Conservation (phyloP, 257 asterid genomes). For the Solanum chiquidenum region DNA sequence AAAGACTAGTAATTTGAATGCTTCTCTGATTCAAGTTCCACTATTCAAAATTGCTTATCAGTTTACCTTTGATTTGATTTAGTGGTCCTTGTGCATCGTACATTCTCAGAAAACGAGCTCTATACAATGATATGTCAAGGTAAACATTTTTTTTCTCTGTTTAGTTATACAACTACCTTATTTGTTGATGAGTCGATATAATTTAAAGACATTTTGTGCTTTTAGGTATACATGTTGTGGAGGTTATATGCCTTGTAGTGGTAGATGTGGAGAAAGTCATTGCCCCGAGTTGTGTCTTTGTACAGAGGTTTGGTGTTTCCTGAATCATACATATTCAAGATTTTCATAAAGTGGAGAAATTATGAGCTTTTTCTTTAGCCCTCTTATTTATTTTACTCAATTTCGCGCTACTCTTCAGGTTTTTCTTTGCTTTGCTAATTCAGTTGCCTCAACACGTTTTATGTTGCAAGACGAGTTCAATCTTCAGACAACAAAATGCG, state of each 20-base stretch:
- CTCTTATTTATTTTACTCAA: background rate
- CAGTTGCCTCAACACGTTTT: slow-evolving; percentile 38
- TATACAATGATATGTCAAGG: slow-evolving; percentile 33
- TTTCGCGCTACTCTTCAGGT: slow-evolving; percentile 12
- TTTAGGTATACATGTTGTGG: slow-evolving; percentile 31
- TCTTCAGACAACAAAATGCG: slow-evolving; percentile 30
- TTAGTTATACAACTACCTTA: background rate
- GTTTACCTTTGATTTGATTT: background rate
- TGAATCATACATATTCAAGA: background rate
- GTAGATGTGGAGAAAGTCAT: slow-evolving; percentile 27
- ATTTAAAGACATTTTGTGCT: background rate
- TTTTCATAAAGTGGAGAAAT: background rate
- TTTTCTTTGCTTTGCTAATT: slow-evolving; percentile 27
- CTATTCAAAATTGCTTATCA: background rate
- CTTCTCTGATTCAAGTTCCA: background rate
- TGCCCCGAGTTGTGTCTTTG: slow-evolving; percentile 38
- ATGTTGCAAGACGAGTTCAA: slow-evolving; percentile 41
- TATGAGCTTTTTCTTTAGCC: background rate
- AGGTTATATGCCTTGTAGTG: slow-evolving; percentile 41
- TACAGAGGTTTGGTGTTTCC: slow-evolving; percentile 18
- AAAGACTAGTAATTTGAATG: background rate
- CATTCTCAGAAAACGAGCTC: slow-evolving; percentile 33
- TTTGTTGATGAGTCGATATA: background rate
- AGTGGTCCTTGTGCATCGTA: slow-evolving; percentile 40
- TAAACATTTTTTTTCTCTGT: background rate